Evolutionary conservation across 2,329 filamentous ascomycete genomes (phyloP), one percentile per base, ranked within the genome.

Genomic region (Cordyceps javanica): DNA sequence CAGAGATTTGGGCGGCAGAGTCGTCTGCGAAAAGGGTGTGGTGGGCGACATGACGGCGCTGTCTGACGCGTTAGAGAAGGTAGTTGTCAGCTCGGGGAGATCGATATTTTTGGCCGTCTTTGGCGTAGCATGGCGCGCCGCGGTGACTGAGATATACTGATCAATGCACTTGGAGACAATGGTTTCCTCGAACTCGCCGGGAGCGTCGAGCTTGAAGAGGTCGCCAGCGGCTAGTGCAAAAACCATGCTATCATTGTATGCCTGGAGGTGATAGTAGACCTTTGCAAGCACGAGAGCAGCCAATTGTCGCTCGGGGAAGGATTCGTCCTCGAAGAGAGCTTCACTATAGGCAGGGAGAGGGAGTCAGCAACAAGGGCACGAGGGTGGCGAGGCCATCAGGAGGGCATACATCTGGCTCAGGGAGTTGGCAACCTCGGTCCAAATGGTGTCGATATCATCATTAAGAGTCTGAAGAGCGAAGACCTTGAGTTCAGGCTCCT

Each of bases 221-320:
- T 97, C 90, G 60, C 94, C 94, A 25, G 94, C 92, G 59, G 91
- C 92, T 46, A 99, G 84, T 62, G 94, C 94, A 74, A 99, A 97
- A 54, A 90, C 89, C 93, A 99, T 97, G 75, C 93, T 97, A 78
- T 99, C 94, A 71, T 97, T 94, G 79, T 99, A 99, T 72, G 94
- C 94, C 75, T 97, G 91, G 55, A 99, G 86, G 71, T 99, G 94
- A 71, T 97, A 99, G 78, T 97, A 99, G 65, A 97, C 91, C 81
- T 99, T 99, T 66, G 94, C 89, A 44, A 96, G 89, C 56, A 99
- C 91, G 51, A 99, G 82, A 55, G 94, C 94, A 57, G 94, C 94
- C 58, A 99, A 87, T 72, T 94, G 90, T 68, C 93, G 90, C 73
- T 99, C 89, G 50, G 92, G 89, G 69, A 99, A 99, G 60, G 84